Conservation (phyloP, 768 basidiomycete genomes). For the Jaapia argillacea region DNA sequence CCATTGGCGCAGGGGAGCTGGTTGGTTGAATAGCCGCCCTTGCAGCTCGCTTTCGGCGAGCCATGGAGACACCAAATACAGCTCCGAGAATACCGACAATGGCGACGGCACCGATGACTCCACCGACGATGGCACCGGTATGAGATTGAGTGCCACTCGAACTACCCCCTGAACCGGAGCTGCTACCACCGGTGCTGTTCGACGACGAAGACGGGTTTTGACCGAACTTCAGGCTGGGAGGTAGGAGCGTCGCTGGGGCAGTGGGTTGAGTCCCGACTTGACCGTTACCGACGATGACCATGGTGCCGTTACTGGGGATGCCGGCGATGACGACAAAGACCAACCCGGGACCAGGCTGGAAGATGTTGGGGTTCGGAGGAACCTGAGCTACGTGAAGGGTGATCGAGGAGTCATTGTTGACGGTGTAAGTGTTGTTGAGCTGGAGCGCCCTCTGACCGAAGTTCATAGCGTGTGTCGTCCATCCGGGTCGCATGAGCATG, state of each 20-base stretch:
- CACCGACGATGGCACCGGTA: constrained; percentile 37
- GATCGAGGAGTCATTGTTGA: constrained; percentile 68
- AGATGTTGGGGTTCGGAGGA: constrained; percentile 76
- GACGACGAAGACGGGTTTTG: constrained; percentile 8
- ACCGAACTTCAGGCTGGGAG: constrained; percentile 34
- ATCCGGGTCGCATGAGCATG: constrained; percentile 74
- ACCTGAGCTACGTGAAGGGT: constrained; percentile 73
- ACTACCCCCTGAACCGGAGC: constrained; percentile 8
- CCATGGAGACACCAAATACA: constrained; percentile 39
- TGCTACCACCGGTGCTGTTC: constrained; percentile 15
- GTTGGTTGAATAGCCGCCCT: no score
- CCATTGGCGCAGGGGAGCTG: no score
- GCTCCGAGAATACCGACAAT: constrained; percentile 40
- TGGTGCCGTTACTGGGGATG: constrained; percentile 71
- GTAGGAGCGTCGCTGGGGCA: constrained; percentile 31
- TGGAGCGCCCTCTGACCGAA: constrained; percentile 79
- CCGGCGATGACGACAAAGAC: constrained; percentile 79
- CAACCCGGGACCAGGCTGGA: constrained; percentile 84
- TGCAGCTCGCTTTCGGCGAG: constrained; percentile 39
- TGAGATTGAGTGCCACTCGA: constrained; percentile 20
- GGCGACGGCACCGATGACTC: constrained; percentile 42
- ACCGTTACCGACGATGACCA: constrained; percentile 74
- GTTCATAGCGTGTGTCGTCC: constrained; percentile 81
- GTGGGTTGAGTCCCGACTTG: constrained; percentile 64
- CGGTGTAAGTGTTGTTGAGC: constrained; percentile 79